A percentile compares a stretch with the other conserved stretches of the same genome.
Conservation (phyloP, 2,329 filamentous ascomycete species). For the Clarireedia homoeocarpa region DNA sequence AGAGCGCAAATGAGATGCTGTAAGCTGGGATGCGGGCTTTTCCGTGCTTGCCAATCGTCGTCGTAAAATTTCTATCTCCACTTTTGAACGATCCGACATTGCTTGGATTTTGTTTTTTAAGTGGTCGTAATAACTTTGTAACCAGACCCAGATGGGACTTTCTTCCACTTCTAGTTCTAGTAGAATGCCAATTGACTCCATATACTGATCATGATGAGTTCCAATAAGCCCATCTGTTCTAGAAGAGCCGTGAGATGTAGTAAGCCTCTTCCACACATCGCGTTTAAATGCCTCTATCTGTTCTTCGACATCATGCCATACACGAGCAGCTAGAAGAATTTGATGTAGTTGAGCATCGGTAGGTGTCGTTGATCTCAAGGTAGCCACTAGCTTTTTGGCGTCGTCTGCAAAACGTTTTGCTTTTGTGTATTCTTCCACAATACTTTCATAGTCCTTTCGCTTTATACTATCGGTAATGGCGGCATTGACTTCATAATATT, state of each 20-base stretch:
- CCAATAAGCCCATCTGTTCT: conserved; percentile 14
- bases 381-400: conserved; percentile 59
- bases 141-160: conserved; percentile 95
- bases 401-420: conserved; percentile 79
- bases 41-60: conserved; percentile 69
- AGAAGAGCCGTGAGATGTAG: conserved; percentile 52
- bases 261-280: conserved; percentile 78
- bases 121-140: conserved; percentile 81
- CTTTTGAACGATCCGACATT: conserved; percentile 75
- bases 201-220: conserved; percentile 68
- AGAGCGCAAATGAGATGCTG: conserved; percentile 70
- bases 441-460: conserved; percentile 78
- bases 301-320: conserved; percentile 91
- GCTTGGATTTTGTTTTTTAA: conserved; percentile 77
- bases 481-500: conserved; percentile 73
- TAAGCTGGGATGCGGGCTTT: conserved; percentile 58
- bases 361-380: conserved; percentile 47
- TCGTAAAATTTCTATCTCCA: conserved; percentile 87
- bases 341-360: conserved; percentile 77
- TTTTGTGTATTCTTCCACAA: conserved; percentile 79
- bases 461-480: conserved; percentile 78
- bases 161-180: conserved; percentile 93
- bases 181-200: conserved; percentile 82
- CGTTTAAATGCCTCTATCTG: conserved; percentile 84
- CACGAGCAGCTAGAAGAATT: conserved; percentile 78